phyloP scores from a whole-genome alignment of 768 basidiomycete genomes.

The Termitomyces sp. region DNA sequence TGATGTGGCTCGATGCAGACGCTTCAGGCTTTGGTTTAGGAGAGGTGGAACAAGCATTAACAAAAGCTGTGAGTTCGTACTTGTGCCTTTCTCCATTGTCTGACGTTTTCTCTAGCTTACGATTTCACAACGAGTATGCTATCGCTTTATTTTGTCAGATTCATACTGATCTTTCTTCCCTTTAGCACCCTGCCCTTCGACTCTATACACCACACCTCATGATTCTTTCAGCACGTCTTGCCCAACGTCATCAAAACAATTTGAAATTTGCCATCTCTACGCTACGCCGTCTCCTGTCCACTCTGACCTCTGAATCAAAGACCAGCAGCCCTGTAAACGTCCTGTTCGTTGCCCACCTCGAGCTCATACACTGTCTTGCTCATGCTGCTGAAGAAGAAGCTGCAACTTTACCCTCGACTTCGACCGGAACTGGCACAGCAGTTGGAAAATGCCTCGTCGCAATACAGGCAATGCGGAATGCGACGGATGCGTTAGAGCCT shows the following conservation, averaged over 20 bases:
- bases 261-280: constrained; percentile 56
- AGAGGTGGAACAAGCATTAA: constrained; percentile 66
- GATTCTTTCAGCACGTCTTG: constrained; percentile 57
- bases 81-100: background rate
- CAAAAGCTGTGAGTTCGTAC: constrained; percentile 55
- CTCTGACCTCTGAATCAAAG: constrained; percentile 26
- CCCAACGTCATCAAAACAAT: constrained; percentile 40
- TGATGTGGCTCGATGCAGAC: constrained; percentile 39
- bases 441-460: constrained; percentile 24
- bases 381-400: constrained; percentile 12
- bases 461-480: constrained; percentile 28
- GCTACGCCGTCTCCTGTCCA: constrained; percentile 46
- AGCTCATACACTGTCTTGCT: constrained; percentile 38
- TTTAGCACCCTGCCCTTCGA: constrained; percentile 61
- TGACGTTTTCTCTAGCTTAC: constrained; percentile 30
- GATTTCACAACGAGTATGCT: constrained; percentile 54
- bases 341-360: constrained; percentile 51
- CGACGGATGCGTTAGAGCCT: constrained; percentile 6
- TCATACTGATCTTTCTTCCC: background rate
- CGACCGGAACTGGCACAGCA: background rate
- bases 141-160: background rate
- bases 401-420: background rate
- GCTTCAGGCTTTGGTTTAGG: constrained; percentile 46
- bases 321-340: constrained; percentile 33
- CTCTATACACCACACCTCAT: constrained; percentile 55